phyloP scores from a whole-genome alignment of 2,329 filamentous ascomycete genomes.

The Diaporthe sp. region DNA sequence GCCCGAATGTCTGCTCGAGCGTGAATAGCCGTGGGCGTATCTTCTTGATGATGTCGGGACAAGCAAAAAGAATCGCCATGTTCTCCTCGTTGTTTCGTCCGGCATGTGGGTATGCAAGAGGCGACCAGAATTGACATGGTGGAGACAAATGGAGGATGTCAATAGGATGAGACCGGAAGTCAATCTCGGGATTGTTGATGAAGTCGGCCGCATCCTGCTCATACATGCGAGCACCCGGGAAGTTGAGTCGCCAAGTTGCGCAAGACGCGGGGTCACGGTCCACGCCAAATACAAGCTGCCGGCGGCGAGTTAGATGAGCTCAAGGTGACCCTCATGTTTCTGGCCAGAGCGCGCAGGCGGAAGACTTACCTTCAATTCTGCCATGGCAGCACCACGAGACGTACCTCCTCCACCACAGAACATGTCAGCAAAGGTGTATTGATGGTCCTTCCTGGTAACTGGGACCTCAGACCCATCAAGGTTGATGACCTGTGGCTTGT shows the following conservation, averaged over 20 bases:
- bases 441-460: slow-evolving; percentile 37
- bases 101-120: slow-evolving; percentile 70
- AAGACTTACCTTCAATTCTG: slow-evolving; percentile 61
- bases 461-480: background rate
- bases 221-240: slow-evolving; percentile 58
- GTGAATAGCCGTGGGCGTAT: slow-evolving; percentile 77
- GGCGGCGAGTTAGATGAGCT: background rate
- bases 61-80: slow-evolving; percentile 67
- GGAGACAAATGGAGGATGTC: slow-evolving; percentile 83
- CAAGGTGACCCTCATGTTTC: background rate
- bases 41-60: slow-evolving; percentile 67
- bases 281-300: slow-evolving; percentile 57
- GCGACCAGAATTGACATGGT: slow-evolving; percentile 82
- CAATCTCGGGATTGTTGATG: slow-evolving; percentile 48
- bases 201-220: slow-evolving; percentile 63
- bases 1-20: slow-evolving; percentile 82
- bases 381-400: slow-evolving; percentile 70
- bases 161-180: slow-evolving; percentile 52
- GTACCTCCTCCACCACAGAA: slow-evolving; percentile 82
- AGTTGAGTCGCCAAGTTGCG: slow-evolving; percentile 70
- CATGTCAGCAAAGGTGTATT: slow-evolving; percentile 77
- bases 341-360: too few species aligned
- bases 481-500: slow-evolving; percentile 42
- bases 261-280: slow-evolving; percentile 72
- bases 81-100: slow-evolving; percentile 76